Conservation (phyloP, 2,329 filamentous ascomycete genomes). For the Cladosporium sp. region DNA sequence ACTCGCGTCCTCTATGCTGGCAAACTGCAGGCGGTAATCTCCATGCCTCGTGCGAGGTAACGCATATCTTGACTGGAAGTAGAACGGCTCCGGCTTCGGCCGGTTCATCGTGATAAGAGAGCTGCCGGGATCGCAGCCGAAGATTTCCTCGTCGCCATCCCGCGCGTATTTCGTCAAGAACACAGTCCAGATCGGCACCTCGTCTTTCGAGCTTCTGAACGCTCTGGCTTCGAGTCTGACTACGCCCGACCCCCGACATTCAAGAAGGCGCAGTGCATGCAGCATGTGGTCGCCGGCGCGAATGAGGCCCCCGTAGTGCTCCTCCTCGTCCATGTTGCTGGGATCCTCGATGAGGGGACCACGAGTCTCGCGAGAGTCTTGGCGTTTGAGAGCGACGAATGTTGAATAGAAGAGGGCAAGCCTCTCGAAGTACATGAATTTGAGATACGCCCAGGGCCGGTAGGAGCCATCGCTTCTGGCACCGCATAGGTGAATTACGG, state of each 20-base stretch:
- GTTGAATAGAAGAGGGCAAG: constrained; percentile 54
- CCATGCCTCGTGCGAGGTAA: too few species aligned
- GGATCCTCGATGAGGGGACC: constrained; percentile 3
- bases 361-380: constrained; percentile 38
- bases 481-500: constrained; percentile 34
- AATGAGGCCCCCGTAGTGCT: constrained; percentile 48
- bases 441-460: constrained; percentile 48
- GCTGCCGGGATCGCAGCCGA: constrained; percentile 33
- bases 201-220: constrained; percentile 45
- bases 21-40: too few species aligned
- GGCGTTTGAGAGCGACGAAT: constrained; percentile 52
- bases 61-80: too few species aligned
- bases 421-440: constrained; percentile 52
- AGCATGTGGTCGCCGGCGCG: constrained; percentile 42
- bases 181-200: constrained; percentile 56
- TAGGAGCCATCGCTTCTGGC: constrained; percentile 31
- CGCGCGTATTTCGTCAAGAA: constrained; percentile 43
- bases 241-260: constrained; percentile 45
- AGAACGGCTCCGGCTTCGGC: constrained; percentile 45
- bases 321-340: constrained; percentile 32
- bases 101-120: constrained; percentile 36
- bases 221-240: constrained; percentile 53
- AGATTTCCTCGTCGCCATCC: constrained; percentile 39
- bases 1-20: too few species aligned
- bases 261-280: constrained; percentile 51